phyloP scores from a whole-genome alignment of 2,329 filamentous ascomycete genomes.

The Nothopassalora personata region DNA sequence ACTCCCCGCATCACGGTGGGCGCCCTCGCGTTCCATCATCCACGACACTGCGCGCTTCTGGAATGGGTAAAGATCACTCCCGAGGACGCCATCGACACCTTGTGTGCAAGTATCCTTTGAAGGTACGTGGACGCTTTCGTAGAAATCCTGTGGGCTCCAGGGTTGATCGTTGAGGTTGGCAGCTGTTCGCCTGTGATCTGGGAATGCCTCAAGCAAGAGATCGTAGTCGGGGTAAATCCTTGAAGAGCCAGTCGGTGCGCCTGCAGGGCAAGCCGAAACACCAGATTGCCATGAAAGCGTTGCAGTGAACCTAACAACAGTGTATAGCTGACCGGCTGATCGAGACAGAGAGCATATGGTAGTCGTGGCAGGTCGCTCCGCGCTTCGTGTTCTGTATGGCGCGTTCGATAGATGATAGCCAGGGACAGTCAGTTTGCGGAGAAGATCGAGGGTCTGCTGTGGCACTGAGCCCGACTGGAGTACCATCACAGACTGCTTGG shows the following conservation, averaged over 20 bases:
- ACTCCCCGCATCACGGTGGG: conserved; percentile 21
- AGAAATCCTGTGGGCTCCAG: conserved; percentile 57
- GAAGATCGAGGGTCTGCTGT: conserved; percentile 8
- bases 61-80: conserved; percentile 58
- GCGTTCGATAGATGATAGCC: conserved; percentile 10
- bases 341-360: conserved; percentile 22
- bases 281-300: conserved; percentile 29
- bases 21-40: conserved; percentile 63
- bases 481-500: conserved; percentile 19
- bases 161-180: conserved; percentile 18
- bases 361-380: conserved; percentile 16
- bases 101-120: conserved; percentile 33
- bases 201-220: conserved; percentile 20
- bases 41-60: conserved; percentile 66
- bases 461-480: conserved; percentile 20
- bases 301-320: conserved; percentile 25
- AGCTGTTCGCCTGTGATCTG: conserved; percentile 18
- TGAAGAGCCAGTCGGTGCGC: conserved; percentile 19
- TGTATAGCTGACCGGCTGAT: conserved; percentile 22
- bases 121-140: conserved; percentile 62
- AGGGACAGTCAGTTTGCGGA: conserved; percentile 17
- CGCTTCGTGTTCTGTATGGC: background rate
- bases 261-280: conserved; percentile 27
- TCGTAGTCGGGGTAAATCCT: conserved; percentile 28
- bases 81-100: conserved; percentile 20